phyloP scores from a whole-genome alignment of 371 early-diverging fungal species.

The Zychaea mexicana region DNA sequence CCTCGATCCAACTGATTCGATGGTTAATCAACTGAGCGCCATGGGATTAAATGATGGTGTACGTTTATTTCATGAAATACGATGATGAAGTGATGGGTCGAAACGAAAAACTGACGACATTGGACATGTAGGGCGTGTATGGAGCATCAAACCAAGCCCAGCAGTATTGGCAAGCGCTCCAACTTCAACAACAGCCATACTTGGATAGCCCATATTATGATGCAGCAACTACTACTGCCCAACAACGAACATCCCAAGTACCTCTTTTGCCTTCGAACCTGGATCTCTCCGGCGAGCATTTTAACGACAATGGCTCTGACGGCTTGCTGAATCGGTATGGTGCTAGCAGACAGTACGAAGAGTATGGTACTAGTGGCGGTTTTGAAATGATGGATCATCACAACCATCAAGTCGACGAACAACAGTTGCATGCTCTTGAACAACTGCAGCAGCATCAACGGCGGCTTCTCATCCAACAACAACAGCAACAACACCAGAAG shows the following conservation, averaged over 20 bases:
- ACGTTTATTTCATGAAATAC: slow-evolving; percentile 2
- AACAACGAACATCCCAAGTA: background rate
- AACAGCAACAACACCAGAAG: slow-evolving; percentile 58
- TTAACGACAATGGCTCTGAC: background rate
- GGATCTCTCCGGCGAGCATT: slow-evolving; percentile 6
- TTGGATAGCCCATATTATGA: slow-evolving; percentile 3
- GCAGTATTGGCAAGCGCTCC: slow-evolving; percentile 8
- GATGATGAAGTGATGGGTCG: background rate
- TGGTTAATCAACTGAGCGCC: slow-evolving; percentile 25
- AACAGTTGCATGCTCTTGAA: slow-evolving; percentile 50
- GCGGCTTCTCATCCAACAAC: slow-evolving; percentile 46
- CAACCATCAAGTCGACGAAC: slow-evolving; percentile 27
- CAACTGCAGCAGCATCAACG: slow-evolving; percentile 49
- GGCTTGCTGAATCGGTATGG: slow-evolving; percentile 8
- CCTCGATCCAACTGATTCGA: slow-evolving; percentile 4
- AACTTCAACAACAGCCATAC: background rate
- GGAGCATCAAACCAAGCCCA: background rate
- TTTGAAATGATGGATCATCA: background rate
- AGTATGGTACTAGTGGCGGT: background rate
- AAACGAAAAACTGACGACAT: background rate
- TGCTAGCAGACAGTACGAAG: background rate
- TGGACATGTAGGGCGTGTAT: background rate
- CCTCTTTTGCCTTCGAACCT: slow-evolving; percentile 10
- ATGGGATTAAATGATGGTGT: slow-evolving; percentile 41
- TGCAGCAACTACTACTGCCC: background rate